These are phyloP conservation scores for Phytopythium helicoides DNA, from an alignment of 352 stramenopile species.

Conservation along the genomic window DNA sequence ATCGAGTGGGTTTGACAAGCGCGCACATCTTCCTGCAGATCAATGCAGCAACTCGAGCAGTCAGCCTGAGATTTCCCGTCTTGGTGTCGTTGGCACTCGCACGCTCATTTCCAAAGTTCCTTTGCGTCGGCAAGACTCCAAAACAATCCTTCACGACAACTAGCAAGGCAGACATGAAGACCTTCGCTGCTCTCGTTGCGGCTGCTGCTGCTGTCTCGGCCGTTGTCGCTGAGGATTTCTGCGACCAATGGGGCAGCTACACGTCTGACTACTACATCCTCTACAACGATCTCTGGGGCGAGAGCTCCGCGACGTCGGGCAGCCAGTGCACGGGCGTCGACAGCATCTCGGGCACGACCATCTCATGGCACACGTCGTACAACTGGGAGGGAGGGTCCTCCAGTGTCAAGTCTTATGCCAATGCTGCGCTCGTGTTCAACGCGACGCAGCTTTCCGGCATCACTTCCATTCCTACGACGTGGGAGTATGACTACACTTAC, in stretches of 20 bases:
- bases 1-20: too few relatives aligned
- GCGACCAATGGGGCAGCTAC: slow-evolving; percentile 28
- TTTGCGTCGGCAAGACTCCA: too few relatives aligned
- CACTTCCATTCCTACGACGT: slow-evolving; percentile 32
- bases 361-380: slow-evolving; percentile 37
- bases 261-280: slow-evolving; percentile 34
- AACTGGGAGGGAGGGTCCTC: slow-evolving; percentile 27
- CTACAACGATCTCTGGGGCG: slow-evolving; percentile 49
- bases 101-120: too few relatives aligned
- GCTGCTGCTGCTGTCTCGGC: slow-evolving; percentile 2
- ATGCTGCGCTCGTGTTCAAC: slow-evolving; percentile 35
- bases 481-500: slow-evolving; percentile 40
- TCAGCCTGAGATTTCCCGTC: too few relatives aligned
- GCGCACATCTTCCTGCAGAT: too few relatives aligned
- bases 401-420: slow-evolving; percentile 52
- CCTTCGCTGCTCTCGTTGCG: background rate
- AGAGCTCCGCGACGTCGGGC: slow-evolving; percentile 26
- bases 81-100: too few relatives aligned
- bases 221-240: slow-evolving; percentile 1
- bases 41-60: too few relatives aligned
- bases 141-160: too few relatives aligned
- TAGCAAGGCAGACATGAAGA: slow-evolving; percentile 1
- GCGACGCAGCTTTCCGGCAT: slow-evolving; percentile 26
- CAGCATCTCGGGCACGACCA: slow-evolving; percentile 17
- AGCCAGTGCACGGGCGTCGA: slow-evolving; percentile 37